A percentile compares a stretch with the other conserved stretches of the same genome.
Conservation (phyloP, 306 rosid genomes). For the Calophaca sinica region DNA sequence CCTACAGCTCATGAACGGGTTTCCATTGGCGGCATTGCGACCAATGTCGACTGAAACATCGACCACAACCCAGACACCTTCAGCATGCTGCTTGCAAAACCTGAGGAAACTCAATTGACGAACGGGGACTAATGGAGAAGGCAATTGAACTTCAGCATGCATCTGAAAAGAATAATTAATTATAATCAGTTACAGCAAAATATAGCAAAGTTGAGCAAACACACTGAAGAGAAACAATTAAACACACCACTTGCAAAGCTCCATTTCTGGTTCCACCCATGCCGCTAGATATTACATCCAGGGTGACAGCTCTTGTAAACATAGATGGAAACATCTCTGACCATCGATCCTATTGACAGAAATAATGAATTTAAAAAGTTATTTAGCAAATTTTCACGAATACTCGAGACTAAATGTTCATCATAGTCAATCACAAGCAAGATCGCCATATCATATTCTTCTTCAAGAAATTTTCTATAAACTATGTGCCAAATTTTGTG, state of each 20-base stretch:
- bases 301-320: conserved; percentile 66
- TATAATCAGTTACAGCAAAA: conserved; percentile 20
- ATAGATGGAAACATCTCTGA: conserved; percentile 71
- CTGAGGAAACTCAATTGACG: conserved; percentile 77
- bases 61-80: conserved; percentile 86
- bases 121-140: conserved; percentile 80
- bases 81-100: conserved; percentile 78
- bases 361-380: conserved; percentile 33
- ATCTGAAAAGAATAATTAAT: conserved; percentile 55
- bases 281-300: conserved; percentile 64
- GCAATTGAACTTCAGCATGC: conserved; percentile 82
- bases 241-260: conserved; percentile 70
- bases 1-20: conserved; percentile 54
- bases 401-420: conserved; percentile 18
- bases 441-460: neutral
- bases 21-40: conserved; percentile 47
- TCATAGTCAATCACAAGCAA: neutral
- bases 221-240: neutral
- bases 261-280: conserved; percentile 71
- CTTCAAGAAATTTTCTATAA: neutral
- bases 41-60: conserved; percentile 72
- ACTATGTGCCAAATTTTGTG: neutral
- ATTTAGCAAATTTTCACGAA: neutral
- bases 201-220: neutral
- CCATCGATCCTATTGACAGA: conserved; percentile 74